Conservation (phyloP, 2,329 filamentous ascomycete genomes). For the Talaromyces pinophilus region DNA sequence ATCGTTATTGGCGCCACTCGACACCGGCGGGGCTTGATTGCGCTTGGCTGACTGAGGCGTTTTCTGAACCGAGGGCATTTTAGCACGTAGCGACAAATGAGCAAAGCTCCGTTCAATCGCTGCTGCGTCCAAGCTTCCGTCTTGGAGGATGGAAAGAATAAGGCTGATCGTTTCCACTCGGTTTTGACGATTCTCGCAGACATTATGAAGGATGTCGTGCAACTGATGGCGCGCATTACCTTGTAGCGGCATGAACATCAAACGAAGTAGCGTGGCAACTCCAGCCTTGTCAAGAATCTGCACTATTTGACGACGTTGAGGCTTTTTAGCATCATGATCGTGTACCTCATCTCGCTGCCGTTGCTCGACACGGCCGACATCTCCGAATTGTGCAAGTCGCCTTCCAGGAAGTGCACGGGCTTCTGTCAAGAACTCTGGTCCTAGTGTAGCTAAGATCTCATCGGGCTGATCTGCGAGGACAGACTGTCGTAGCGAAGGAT, state of each 20-base stretch:
- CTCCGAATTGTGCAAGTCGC: constrained; percentile 57
- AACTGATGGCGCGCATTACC: constrained; percentile 81
- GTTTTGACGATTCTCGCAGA: constrained; percentile 96
- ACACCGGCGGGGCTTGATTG: constrained; percentile 63
- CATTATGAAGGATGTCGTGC: constrained; percentile 82
- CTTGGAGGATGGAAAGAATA: constrained; percentile 88
- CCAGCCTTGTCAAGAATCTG: constrained; percentile 98
- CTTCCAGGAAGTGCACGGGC: constrained; percentile 69
- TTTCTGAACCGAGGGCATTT: constrained; percentile 74
- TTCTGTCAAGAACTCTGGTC: constrained; percentile 82
- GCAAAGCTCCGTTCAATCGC: constrained; percentile 95
- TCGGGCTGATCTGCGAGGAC: constrained; percentile 91
- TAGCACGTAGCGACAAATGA: constrained; percentile 86
- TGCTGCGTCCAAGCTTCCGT: constrained; percentile 88
- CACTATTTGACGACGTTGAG: constrained; percentile 76
- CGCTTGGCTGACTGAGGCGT: constrained; percentile 81
- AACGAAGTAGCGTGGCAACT: constrained; percentile 89
- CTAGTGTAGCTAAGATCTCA: constrained; percentile 78
- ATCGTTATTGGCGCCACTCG: constrained; percentile 68
- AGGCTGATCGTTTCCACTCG: constrained; percentile 91
- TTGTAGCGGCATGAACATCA: constrained; percentile 96
- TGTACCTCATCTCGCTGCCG: constrained; percentile 40
- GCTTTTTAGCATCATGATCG: constrained; percentile 60
- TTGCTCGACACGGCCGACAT: constrained; percentile 43
- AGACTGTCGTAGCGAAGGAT: constrained; percentile 78